These are phyloP conservation scores for Linum usitatissimum DNA, from an alignment of 345 rosid genomes.

Conservation along the genomic window DNA sequence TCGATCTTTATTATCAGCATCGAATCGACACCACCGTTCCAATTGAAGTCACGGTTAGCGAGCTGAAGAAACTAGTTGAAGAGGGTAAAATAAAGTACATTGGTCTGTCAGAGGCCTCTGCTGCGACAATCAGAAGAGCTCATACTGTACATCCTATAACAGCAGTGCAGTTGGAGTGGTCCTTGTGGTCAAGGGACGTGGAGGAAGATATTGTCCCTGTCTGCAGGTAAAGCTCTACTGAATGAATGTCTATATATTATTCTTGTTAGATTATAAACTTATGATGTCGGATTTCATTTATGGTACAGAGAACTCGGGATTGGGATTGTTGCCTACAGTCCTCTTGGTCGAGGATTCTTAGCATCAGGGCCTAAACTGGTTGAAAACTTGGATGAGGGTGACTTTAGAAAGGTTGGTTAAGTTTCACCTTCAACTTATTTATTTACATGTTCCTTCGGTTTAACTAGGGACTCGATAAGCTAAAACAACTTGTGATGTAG, in stretches of 20 bases:
- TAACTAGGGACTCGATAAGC: too few relatives aligned
- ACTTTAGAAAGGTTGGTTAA: too few relatives aligned
- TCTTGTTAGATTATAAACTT: too few relatives aligned
- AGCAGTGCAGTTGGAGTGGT: conserved; percentile 69
- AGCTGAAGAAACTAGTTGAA: conserved; percentile 58
- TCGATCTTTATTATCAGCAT: conserved; percentile 63
- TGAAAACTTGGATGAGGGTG: too few relatives aligned
- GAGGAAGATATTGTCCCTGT: conserved; percentile 52
- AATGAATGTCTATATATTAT: too few relatives aligned
- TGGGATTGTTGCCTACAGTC: conserved; percentile 7
- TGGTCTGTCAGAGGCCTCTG: conserved; percentile 66
- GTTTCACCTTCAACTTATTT: too few relatives aligned
- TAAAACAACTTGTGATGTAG: too few relatives aligned
- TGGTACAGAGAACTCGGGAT: conserved; percentile 4
- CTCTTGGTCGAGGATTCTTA: too few relatives aligned
- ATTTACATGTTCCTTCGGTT: too few relatives aligned
- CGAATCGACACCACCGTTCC: conserved; percentile 42
- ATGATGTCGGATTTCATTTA: neutral
- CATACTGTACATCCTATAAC: conserved; percentile 69
- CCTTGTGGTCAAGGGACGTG: conserved; percentile 67
- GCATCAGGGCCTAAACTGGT: too few relatives aligned
- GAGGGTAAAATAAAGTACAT: conserved; percentile 68
- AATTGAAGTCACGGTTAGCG: conserved; percentile 62
- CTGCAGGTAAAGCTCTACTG: neutral
- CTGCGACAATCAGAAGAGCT: conserved; percentile 69